Percentiles rank a stretch among this genome's conserved stretches.
These are phyloP conservation scores for Coemansia sp. DNA, from an alignment of 192 early-diverging fungal species.

Conservation along the genomic window DNA sequence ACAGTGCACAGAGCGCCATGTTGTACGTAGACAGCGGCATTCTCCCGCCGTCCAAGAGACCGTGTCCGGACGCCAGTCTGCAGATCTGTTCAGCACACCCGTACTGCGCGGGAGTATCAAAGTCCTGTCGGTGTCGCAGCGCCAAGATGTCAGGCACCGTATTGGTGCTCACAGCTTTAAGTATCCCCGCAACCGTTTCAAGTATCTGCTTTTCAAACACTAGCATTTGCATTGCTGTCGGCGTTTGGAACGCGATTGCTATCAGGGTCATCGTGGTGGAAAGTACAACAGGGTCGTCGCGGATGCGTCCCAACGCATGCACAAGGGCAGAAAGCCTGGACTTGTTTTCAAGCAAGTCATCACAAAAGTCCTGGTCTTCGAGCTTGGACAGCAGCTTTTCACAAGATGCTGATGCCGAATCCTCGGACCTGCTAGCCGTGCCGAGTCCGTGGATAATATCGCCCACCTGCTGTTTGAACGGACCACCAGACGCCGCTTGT, in stretches of 20 bases:
- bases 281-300: conserved; percentile 15
- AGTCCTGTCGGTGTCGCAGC: conserved; percentile 22
- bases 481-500: background rate
- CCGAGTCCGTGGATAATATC: conserved; percentile 28
- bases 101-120: conserved; percentile 18
- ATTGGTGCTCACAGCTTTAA: conserved; percentile 15
- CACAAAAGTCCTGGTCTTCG: conserved; percentile 26
- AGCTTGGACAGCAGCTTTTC: conserved; percentile 22
- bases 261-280: conserved; percentile 25
- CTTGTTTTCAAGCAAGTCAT: conserved; percentile 31
- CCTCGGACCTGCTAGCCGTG: background rate
- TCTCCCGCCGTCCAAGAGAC: conserved; percentile 13
- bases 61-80: conserved; percentile 13
- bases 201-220: conserved; percentile 49
- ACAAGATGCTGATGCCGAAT: conserved; percentile 12
- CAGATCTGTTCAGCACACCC: conserved; percentile 31
- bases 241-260: conserved; percentile 27
- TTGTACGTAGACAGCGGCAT: conserved; percentile 41
- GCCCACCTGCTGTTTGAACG: conserved; percentile 28
- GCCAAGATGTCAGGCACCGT: conserved; percentile 20
- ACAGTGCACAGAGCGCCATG: conserved; percentile 36
- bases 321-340: conserved; percentile 32
- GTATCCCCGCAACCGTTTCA: conserved; percentile 41
- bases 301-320: conserved; percentile 28
- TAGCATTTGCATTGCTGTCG: conserved; percentile 36